Percentiles rank a stretch among this genome's conserved stretches.
Evolutionary conservation across 129 eudicot species (phyloP).

Genomic region (Helichrysum umbraculigerum): DNA sequence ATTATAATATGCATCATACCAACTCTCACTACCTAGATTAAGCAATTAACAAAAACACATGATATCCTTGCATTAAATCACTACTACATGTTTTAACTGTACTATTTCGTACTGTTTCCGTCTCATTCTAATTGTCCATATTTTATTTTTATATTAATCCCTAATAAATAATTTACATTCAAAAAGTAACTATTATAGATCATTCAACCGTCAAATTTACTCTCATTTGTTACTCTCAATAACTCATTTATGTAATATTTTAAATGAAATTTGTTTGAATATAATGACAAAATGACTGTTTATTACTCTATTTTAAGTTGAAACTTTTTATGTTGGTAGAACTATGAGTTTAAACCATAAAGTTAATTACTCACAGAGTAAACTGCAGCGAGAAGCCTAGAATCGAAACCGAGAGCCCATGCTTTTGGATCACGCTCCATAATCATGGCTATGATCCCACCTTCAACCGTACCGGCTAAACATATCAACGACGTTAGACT

Average conservation of each 20-base stretch:
- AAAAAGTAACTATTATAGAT: too few relatives aligned
- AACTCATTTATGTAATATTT: too few relatives aligned
- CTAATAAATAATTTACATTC: too few relatives aligned
- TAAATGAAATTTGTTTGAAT: too few relatives aligned
- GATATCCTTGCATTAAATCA: not conserved
- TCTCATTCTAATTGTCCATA: too few relatives aligned
- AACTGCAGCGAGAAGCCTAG: constrained; percentile 80
- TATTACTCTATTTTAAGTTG: too few relatives aligned
- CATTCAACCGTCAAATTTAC: too few relatives aligned
- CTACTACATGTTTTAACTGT: not conserved
- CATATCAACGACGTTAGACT: constrained; percentile 73
- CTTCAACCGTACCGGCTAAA: constrained; percentile 66
- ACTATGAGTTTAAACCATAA: not conserved
- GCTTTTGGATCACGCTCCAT: constrained; percentile 69
- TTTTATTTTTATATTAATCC: too few relatives aligned
- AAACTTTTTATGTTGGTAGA: too few relatives aligned
- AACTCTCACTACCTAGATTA: not conserved
- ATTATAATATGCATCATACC: not conserved
- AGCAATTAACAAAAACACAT: not conserved
- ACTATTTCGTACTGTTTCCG: too few relatives aligned
- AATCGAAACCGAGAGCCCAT: constrained; percentile 88
- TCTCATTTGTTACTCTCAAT: too few relatives aligned
- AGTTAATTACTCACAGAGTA: constrained; percentile 67
- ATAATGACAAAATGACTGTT: too few relatives aligned
- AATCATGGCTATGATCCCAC: constrained; percentile 63